Evolutionary conservation across 73 alveolate genomes (phyloP).

Genomic region (Blepharisma japonicum): DNA sequence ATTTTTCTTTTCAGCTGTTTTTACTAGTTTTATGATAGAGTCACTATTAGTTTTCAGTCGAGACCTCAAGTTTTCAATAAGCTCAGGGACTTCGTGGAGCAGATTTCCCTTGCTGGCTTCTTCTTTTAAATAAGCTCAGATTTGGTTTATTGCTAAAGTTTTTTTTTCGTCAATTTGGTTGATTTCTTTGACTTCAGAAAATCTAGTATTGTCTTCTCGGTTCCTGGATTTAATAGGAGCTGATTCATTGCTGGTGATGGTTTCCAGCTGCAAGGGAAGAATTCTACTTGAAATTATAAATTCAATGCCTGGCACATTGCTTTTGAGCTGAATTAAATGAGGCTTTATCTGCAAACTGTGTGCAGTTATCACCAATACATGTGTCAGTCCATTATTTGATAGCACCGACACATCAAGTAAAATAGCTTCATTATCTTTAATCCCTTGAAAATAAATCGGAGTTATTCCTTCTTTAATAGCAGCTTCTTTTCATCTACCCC

Average conservation of each 20-base stretch:
- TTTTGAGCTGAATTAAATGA: slow-evolving; percentile 13
- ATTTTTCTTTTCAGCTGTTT: neutral
- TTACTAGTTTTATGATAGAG: neutral
- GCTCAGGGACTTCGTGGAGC: neutral
- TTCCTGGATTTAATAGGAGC: too few species aligned
- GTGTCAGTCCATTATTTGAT: slow-evolving; percentile 16
- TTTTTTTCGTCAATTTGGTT: too few species aligned
- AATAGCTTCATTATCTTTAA: slow-evolving; percentile 16
- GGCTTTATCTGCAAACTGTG: neutral
- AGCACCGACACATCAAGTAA: neutral
- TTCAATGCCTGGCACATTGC: neutral
- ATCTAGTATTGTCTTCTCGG: too few species aligned
- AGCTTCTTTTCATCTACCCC: slow-evolving; percentile 25
- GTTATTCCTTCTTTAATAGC: neutral
- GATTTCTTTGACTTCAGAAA: too few species aligned
- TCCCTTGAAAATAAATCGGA: neutral
- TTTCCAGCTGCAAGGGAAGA: neutral
- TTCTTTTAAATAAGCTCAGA: neutral
- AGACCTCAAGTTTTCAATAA: neutral
- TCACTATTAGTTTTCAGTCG: neutral
- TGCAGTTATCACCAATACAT: neutral
- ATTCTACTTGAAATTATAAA: neutral
- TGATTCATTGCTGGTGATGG: too few species aligned
- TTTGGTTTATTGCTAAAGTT: too few species aligned
- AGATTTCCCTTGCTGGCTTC: slow-evolving; percentile 13